Percentiles rank a stretch among this genome's conserved stretches.
Conservation (phyloP, 805 yeast genomes). For the Isabelozyma rhagii region DNA sequence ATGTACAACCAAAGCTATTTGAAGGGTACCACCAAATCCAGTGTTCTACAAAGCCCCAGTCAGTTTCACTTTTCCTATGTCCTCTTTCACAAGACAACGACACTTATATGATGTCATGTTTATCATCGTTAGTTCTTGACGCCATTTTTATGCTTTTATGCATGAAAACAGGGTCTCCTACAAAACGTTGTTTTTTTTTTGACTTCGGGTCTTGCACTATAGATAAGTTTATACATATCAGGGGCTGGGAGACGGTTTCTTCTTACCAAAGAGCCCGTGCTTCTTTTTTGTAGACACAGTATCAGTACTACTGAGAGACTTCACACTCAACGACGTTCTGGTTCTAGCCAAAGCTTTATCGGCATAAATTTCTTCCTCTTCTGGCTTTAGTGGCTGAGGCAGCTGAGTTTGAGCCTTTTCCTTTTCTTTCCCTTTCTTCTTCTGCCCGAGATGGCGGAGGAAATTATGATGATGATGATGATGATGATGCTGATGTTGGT, state of each 20-base stretch:
- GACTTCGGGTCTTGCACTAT: not conserved
- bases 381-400: not conserved
- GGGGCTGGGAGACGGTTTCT: conserved; percentile 2
- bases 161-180: no score
- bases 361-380: conserved; percentile 5
- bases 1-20: no score
- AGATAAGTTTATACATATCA: no score
- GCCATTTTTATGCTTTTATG: no score
- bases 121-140: no score
- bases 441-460: conserved; percentile 15
- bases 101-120: no score
- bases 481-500: conserved; percentile 4
- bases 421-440: conserved; percentile 7
- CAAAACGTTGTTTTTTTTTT: no score
- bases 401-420: conserved; percentile 1
- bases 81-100: no score
- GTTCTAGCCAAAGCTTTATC: conserved; percentile 8
- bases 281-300: conserved; percentile 13
- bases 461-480: conserved; percentile 11
- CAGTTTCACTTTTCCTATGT: no score
- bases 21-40: no score
- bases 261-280: conserved; percentile 14
- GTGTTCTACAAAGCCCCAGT: no score
- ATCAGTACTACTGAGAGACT: conserved; percentile 14
- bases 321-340: conserved; percentile 14